phyloP scores from a whole-genome alignment of 139 green algal species.

The Tetratostichococcus sp. region DNA sequence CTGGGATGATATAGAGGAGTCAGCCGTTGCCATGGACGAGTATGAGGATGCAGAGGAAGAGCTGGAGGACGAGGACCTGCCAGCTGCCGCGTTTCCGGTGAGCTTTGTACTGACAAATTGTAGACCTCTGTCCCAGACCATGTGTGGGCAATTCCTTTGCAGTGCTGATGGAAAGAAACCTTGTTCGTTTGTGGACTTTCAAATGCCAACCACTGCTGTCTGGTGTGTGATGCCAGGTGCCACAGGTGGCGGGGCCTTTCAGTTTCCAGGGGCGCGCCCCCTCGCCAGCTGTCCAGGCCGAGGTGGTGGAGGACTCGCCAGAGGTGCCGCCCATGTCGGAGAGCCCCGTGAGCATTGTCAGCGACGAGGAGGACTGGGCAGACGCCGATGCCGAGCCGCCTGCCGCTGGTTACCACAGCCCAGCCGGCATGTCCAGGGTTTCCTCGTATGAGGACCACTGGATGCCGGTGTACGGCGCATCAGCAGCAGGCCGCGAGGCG shows the following conservation, averaged over 20 bases:
- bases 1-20: too few species aligned
- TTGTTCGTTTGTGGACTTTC: too few species aligned
- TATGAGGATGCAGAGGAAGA: not conserved
- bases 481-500: not conserved
- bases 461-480: too few species aligned
- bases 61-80: not conserved
- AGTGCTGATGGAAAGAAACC: too few species aligned
- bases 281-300: not conserved
- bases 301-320: too few species aligned
- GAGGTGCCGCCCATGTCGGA: not conserved
- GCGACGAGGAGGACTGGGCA: not conserved
- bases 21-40: not conserved
- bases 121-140: not conserved
- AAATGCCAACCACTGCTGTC: too few species aligned
- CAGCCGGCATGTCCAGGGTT: too few species aligned
- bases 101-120: too few species aligned
- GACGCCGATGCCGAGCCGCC: not conserved
- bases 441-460: too few species aligned
- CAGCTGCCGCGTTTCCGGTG: too few species aligned
- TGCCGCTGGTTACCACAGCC: too few species aligned
- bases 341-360: not conserved
- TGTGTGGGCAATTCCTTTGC: not conserved
- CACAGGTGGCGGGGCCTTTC: not conserved
- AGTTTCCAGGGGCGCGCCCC: not conserved
- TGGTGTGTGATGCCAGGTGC: not conserved